Base-by-base conservation (phyloP, 352 stramenopile species). In the Phytophthora lateralis region DNA sequence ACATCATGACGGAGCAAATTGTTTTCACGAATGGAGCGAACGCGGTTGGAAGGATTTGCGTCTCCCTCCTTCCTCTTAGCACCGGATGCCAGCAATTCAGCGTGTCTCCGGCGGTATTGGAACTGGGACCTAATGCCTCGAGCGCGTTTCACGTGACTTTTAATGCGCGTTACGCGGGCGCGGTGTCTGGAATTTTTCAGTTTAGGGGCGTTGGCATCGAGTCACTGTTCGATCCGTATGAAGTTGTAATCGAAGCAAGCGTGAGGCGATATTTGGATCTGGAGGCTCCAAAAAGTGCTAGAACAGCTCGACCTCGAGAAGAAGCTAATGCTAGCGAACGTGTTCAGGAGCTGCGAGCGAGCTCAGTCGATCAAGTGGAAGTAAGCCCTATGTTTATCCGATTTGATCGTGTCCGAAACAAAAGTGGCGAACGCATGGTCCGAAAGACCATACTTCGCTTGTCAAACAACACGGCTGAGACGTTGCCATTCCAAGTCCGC, bases 71-170 rank as follows among this genome's bases (percentile, higher is more conserved):
- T 26, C 87, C 87, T n/a, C 69, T 96, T 4, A 96, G 85, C 53
- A 85, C 74, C 18, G 87, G 87, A 2, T 96, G 87, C 30, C 86
- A 96, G 39, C 87, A 96, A 47, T 96, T 93, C 60, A 82, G 77
- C 20, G 73, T 94, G 41, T 74, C 76, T 14, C 87, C 87, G 4
- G 84, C 87, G 10, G 87, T 94, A 11, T 55, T 96, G 39, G 87
- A 96, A 55, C 54, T 94, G 9, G 66, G 64, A 21, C 83, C 85
- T 8, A 67, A 78, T 29, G 73, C 69, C 0, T 90, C 82, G 15
- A 82, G 69, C 61, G 70, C 80, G 18, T 96, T 96, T 47, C 41
- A 76, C 32, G 67, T 96, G 9, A 91, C 73, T 0, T 91, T 96
- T 39, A 69, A 70, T 17, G 87, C 87, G 8, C 69, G 61, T 18